Evolutionary conservation across 2,329 filamentous ascomycete species (phyloP).

Genomic region (Cladobotryum protrusum): DNA sequence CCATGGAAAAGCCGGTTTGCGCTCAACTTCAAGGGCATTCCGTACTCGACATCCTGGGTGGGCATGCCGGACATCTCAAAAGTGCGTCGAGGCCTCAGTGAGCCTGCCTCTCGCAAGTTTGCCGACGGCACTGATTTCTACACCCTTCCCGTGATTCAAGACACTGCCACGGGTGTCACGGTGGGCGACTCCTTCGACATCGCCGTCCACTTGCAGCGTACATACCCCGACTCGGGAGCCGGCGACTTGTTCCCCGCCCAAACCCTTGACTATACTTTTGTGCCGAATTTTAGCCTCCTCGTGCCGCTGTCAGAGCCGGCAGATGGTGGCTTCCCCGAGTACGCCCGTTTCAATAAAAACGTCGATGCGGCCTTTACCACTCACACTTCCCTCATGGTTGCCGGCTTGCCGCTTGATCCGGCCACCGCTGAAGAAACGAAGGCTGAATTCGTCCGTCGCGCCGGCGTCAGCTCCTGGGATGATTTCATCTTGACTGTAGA

Average conservation of each 20-base stretch:
- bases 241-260: slow-evolving; percentile 43
- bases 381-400: slow-evolving; percentile 34
- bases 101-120: slow-evolving; percentile 47
- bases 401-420: slow-evolving; percentile 46
- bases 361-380: slow-evolving; percentile 49
- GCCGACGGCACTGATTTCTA: slow-evolving; percentile 51
- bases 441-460: slow-evolving; percentile 43
- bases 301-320: slow-evolving; percentile 32
- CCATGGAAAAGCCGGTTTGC: slow-evolving; percentile 31
- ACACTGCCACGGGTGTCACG: slow-evolving; percentile 32
- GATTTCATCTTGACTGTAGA: slow-evolving; percentile 34
- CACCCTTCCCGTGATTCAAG: slow-evolving; percentile 53
- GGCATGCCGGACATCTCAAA: slow-evolving; percentile 44
- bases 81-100: slow-evolving; percentile 40
- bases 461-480: slow-evolving; percentile 38
- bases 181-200: slow-evolving; percentile 63
- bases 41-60: slow-evolving; percentile 40
- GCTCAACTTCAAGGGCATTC: slow-evolving; percentile 35
- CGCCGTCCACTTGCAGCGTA: slow-evolving; percentile 50
- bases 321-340: slow-evolving; percentile 26
- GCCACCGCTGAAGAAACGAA: slow-evolving; percentile 36
- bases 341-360: slow-evolving; percentile 46
- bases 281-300: slow-evolving; percentile 15
- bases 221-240: slow-evolving; percentile 39
- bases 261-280: slow-evolving; percentile 35